These are phyloP conservation scores for Aspergillus tamarii DNA, from an alignment of 2,329 filamentous ascomycete genomes.

Conservation along the genomic window DNA sequence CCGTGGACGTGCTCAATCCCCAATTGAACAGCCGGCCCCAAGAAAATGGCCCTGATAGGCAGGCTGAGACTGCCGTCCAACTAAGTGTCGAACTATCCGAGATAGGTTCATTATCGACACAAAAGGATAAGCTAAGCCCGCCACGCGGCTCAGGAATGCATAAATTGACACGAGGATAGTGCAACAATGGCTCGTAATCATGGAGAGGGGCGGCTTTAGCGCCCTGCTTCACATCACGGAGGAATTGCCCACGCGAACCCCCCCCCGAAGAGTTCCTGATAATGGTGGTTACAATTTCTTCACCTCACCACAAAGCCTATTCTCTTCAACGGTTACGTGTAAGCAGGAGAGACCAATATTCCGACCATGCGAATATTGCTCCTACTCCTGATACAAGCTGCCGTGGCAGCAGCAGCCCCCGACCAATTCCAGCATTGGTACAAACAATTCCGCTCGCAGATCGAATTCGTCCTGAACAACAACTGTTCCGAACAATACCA, in stretches of 20 bases:
- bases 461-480: not conserved
- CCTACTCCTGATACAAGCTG: not conserved
- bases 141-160: not conserved
- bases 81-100: not conserved
- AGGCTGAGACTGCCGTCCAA: not conserved
- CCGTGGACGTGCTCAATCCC: no score
- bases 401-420: not conserved
- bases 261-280: not conserved
- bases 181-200: not conserved
- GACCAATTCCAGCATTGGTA: not conserved
- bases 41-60: not conserved
- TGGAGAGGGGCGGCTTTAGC: not conserved
- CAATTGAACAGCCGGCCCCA: no score
- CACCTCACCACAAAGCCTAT: not conserved
- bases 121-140: not conserved
- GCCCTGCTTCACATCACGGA: not conserved
- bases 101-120: not conserved
- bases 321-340: not conserved
- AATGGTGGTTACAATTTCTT: not conserved
- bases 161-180: not conserved
- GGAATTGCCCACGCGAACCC: not conserved
- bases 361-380: not conserved
- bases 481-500: not conserved
- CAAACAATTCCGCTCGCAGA: not conserved
- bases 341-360: not conserved